These are phyloP conservation scores for Penicillium ochrochloron DNA, from an alignment of 495 filamentous ascomycete genomes.

Conservation along the genomic window DNA sequence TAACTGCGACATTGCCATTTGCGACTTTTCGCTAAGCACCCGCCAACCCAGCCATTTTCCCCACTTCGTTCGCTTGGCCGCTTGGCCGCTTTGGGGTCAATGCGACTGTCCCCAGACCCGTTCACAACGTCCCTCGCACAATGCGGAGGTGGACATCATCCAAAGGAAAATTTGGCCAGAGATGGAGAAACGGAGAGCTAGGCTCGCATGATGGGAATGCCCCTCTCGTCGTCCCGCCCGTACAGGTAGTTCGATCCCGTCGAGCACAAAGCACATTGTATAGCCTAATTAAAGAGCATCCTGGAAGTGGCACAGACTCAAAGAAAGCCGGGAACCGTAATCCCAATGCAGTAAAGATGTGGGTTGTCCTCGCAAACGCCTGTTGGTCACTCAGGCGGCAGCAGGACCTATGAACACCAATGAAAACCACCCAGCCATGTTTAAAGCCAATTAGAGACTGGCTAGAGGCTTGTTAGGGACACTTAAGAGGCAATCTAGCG, in stretches of 20 bases:
- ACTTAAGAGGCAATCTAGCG: not conserved
- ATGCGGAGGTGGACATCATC: constrained; percentile 11
- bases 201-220: not conserved
- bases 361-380: not conserved
- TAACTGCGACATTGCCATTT: not conserved
- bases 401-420: not conserved
- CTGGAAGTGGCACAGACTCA: not conserved
- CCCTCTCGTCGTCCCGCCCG: not conserved
- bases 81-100: not conserved
- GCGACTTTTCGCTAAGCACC: constrained; percentile 23
- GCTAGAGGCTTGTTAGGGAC: not conserved
- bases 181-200: not conserved
- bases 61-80: constrained; percentile 10
- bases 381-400: not conserved
- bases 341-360: constrained; percentile 17
- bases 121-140: constrained; percentile 11
- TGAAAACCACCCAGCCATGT: not conserved
- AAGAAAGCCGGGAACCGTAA: constrained; percentile 16
- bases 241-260: constrained; percentile 18
- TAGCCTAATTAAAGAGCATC: not conserved
- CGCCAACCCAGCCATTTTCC: constrained; percentile 6
- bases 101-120: constrained; percentile 4
- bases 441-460: constrained; percentile 12
- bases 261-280: not conserved
- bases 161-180: not conserved